phyloP scores from a whole-genome alignment of 2,329 filamentous ascomycete species.

The Rhynchosporium agropyri region DNA sequence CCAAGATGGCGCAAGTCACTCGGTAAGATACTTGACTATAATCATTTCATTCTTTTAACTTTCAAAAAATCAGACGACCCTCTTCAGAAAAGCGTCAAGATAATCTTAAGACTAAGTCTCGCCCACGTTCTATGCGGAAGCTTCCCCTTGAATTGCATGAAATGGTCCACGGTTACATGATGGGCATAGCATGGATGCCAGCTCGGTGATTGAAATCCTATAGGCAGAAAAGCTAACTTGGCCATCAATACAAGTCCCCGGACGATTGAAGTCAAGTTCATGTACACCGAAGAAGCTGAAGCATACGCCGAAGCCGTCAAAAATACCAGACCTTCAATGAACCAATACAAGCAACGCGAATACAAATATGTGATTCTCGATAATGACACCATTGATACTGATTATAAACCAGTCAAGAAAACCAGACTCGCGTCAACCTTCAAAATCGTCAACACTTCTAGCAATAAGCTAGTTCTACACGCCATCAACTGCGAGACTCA shows the following conservation, averaged over 20 bases:
- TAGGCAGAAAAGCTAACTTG: not conserved
- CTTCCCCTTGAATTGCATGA: slow-evolving; percentile 5
- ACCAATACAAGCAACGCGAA: not conserved
- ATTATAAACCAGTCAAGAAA: not conserved
- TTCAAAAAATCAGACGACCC: not conserved
- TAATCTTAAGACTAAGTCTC: slow-evolving; percentile 7
- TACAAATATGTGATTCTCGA: slow-evolving; percentile 1
- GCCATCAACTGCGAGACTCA: slow-evolving; percentile 8
- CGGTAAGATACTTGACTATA: not conserved
- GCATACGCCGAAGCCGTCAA: not conserved
- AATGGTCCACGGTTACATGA: not conserved
- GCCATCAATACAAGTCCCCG: not conserved
- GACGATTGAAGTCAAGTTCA: slow-evolving; percentile 7
- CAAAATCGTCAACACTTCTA: slow-evolving; percentile 3
- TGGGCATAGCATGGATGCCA: not conserved
- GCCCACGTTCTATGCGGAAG: slow-evolving; percentile 11
- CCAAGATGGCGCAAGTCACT: slow-evolving; percentile 2
- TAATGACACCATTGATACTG: not conserved
- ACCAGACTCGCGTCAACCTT: slow-evolving; percentile 8
- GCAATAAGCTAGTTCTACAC: slow-evolving; percentile 1
- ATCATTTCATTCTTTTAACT: not conserved
- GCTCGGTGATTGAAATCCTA: not conserved
- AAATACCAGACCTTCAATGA: not conserved
- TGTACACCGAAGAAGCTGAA: slow-evolving; percentile 4
- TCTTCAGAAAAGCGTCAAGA: not conserved